phyloP scores from a whole-genome alignment of 768 basidiomycete genomes.

The Boletus sensibilis region DNA sequence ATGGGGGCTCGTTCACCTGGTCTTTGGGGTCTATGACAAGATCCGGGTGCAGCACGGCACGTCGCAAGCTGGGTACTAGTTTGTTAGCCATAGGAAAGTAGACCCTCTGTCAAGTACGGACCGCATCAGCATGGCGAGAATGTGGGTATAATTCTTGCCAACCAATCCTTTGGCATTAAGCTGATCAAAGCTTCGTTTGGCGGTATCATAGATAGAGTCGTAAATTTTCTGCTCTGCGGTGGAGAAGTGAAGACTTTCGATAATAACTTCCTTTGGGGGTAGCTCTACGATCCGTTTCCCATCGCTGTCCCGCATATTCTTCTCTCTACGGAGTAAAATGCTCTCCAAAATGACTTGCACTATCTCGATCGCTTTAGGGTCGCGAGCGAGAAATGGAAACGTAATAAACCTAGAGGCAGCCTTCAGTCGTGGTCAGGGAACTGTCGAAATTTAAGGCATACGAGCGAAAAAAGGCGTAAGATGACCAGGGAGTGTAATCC shows the following conservation, averaged over 20 bases:
- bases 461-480: conserved; percentile 87
- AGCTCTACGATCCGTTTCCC: conserved; percentile 88
- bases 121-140: conserved; percentile 95
- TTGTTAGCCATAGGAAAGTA: conserved; percentile 4
- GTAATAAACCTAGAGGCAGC: conserved; percentile 70
- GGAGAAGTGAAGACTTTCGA: conserved; percentile 81
- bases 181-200: conserved; percentile 77
- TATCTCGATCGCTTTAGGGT: conserved; percentile 90
- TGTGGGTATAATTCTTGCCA: conserved; percentile 80
- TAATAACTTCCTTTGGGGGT: conserved; percentile 75
- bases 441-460: conserved; percentile 34
- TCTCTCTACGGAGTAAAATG: conserved; percentile 84
- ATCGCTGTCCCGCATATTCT: conserved; percentile 84
- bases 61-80: conserved; percentile 61
- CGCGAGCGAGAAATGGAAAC: conserved; percentile 85
- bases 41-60: conserved; percentile 88
- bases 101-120: conserved; percentile 33
- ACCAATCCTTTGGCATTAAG: conserved; percentile 76
- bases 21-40: conserved; percentile 65
- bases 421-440: conserved; percentile 1
- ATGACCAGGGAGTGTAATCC: conserved; percentile 77
- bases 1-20: conserved; percentile 35
- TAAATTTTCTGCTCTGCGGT: conserved; percentile 83
- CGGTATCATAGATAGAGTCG: conserved; percentile 77
- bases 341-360: conserved; percentile 94